phyloP scores from a whole-genome alignment of 2,329 filamentous ascomycete genomes.

The Aureobasidium sp. region DNA sequence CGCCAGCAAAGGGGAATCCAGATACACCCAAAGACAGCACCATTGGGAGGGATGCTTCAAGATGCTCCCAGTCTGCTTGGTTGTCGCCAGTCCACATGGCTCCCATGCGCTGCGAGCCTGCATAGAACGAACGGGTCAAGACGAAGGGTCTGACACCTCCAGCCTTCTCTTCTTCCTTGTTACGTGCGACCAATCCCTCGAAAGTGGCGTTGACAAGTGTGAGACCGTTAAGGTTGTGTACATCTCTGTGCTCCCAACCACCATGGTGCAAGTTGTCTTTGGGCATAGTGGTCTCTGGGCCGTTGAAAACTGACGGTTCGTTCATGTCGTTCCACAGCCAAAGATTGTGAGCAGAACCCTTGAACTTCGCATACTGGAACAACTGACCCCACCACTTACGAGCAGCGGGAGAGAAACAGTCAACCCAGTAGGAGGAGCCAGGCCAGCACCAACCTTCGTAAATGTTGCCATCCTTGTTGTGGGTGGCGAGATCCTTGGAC shows the following conservation, averaged over 20 bases:
- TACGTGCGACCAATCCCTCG: slow-evolving; percentile 72
- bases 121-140: slow-evolving; percentile 84
- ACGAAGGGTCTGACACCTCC: slow-evolving; percentile 65
- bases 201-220: slow-evolving; percentile 94
- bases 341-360: slow-evolving; percentile 75
- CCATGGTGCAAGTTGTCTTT: slow-evolving; percentile 92
- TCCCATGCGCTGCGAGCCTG: slow-evolving; percentile 79
- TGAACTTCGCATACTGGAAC: slow-evolving; percentile 83
- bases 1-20: slow-evolving; percentile 88
- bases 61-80: slow-evolving; percentile 83
- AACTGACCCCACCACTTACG: slow-evolving; percentile 84
- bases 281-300: slow-evolving; percentile 96
- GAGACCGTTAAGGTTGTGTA: slow-evolving; percentile 93
- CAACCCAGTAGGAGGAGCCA: slow-evolving; percentile 91
- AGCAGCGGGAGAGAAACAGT: slow-evolving; percentile 89
- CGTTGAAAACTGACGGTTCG: slow-evolving; percentile 97
- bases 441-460: slow-evolving; percentile 99
- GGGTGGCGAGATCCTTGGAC: slow-evolving; percentile 74
- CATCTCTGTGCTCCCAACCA: slow-evolving; percentile 91
- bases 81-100: slow-evolving; percentile 99
- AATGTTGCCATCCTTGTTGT: slow-evolving; percentile 79
- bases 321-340: slow-evolving; percentile 99
- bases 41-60: slow-evolving; percentile 92
- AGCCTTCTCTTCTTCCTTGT: slow-evolving; percentile 63
- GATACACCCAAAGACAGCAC: slow-evolving; percentile 84